Conservation (phyloP, 768 basidiomycete genomes). For the Paxillus involutus region DNA sequence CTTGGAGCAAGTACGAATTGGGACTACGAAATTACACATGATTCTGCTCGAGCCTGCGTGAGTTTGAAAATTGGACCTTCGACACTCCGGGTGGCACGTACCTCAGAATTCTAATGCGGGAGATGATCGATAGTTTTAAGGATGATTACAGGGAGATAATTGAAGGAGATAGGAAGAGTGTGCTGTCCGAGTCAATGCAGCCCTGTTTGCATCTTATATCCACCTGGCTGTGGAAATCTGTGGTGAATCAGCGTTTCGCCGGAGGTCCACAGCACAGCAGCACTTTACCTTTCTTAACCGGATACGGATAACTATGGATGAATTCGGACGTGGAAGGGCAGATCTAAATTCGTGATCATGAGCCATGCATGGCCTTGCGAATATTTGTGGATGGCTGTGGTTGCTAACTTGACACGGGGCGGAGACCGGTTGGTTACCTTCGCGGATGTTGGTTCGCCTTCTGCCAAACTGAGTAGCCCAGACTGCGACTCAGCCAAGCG, state of each 20-base stretch:
- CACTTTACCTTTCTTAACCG: constrained; percentile 9
- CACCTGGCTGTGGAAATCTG: background rate
- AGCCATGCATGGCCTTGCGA: too few relatives aligned
- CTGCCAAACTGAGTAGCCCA: too few relatives aligned
- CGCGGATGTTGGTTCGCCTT: too few relatives aligned
- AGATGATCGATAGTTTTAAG: background rate
- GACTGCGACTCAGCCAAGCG: too few relatives aligned
- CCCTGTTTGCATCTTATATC: background rate
- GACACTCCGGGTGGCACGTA: background rate
- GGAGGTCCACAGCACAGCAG: background rate
- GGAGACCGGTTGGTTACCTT: too few relatives aligned
- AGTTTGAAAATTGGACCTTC: background rate
- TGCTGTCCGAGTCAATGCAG: background rate
- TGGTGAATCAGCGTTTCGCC: background rate
- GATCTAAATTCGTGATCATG: too few relatives aligned
- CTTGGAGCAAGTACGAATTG: constrained; percentile 32
- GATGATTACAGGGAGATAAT: background rate
- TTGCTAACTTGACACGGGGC: too few relatives aligned
- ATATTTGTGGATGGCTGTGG: too few relatives aligned
- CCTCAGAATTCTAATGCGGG: background rate
- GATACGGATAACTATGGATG: constrained; percentile 10
- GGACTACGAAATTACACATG: constrained; percentile 31
- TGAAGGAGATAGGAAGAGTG: background rate
- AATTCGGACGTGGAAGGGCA: too few relatives aligned
- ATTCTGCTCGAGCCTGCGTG: constrained; percentile 3